These are phyloP conservation scores for Didymellaceae sp. DNA, from an alignment of 2,329 filamentous ascomycete genomes.

Conservation along the genomic window DNA sequence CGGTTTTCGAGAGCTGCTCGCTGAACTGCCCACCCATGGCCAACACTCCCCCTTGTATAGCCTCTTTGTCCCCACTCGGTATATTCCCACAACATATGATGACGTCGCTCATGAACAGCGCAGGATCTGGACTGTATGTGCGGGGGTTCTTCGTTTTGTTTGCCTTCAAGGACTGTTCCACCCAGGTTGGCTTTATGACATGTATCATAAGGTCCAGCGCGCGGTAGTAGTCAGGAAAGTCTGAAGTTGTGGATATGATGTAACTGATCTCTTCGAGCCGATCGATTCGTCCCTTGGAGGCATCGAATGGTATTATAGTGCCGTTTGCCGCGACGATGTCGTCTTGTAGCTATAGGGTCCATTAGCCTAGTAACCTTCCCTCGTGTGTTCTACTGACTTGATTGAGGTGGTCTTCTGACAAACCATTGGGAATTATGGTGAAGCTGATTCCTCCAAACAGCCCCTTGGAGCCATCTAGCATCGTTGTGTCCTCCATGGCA, in stretches of 20 bases:
- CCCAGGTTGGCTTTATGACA: constrained; percentile 83
- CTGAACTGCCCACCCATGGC: constrained; percentile 87
- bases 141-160: constrained; percentile 77
- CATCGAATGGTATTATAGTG: constrained; percentile 51
- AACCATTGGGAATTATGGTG: constrained; percentile 52
- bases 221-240: constrained; percentile 85
- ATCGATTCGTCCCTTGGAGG: constrained; percentile 49
- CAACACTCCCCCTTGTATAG: constrained; percentile 86
- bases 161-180: constrained; percentile 72
- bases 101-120: constrained; percentile 87
- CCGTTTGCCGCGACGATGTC: constrained; percentile 58
- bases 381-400: constrained; percentile 39
- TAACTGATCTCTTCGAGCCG: constrained; percentile 62
- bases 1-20: constrained; percentile 71
- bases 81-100: constrained; percentile 83
- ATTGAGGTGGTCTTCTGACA: constrained; percentile 37
- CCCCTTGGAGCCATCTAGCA: constrained; percentile 37
- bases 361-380: constrained; percentile 23
- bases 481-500: constrained; percentile 43
- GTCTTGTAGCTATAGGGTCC: constrained; percentile 51
- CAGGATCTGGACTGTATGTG: constrained; percentile 87
- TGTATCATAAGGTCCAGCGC: constrained; percentile 80
- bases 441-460: constrained; percentile 52
- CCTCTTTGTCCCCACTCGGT: constrained; percentile 85
- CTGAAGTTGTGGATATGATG: constrained; percentile 77